Evolutionary conservation across 768 basidiomycete genomes (phyloP), one percentile per base, ranked within the genome.

Genomic region (Mycena metata): DNA sequence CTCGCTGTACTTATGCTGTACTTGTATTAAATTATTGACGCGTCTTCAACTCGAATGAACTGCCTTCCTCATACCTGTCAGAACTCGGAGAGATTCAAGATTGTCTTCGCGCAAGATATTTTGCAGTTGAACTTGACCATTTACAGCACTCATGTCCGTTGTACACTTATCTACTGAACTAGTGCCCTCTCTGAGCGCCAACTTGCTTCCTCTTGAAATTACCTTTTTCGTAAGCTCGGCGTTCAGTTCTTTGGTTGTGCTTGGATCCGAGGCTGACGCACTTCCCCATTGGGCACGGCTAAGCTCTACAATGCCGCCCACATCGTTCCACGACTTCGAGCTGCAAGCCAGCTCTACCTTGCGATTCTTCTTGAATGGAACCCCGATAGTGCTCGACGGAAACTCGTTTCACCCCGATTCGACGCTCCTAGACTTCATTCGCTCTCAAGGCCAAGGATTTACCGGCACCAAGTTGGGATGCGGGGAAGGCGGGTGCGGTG

Each of bases 401-500:
- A 69, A 72, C 51, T 69, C 71, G 11, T 63, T 72, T 45, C 69
- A 72, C 49, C 71, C 71, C 7, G 71, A 72, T 60, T 45, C 71
- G 6, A 72, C 71, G 0, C 30, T 72, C 6, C 61, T 72, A 1
- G 71, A 72, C 62, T 72, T 72, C 46, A 70, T 72, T 43, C 67
- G 71, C 21, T 69, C 71, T 7, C 71, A 72, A 55, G 71, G 71
- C 19, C 71, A 68, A 56, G 71, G 71, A 47, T 67, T 69, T 26
- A 72, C 71, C 4, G 71, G 71, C 30, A 69, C 71, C 13, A 72
- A 72, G 65, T 42, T 72, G 30, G 71, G 71, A 12, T 72, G 71
- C 47, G 71, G 71, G 16, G 71, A 72, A 36, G 71, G 71, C 15
- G 71, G 71, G 0, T 72, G 71, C n/a, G 71, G 71, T 33, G 71